Conservation (phyloP, 345 rosid genomes). For the Syzygium aromaticum region DNA sequence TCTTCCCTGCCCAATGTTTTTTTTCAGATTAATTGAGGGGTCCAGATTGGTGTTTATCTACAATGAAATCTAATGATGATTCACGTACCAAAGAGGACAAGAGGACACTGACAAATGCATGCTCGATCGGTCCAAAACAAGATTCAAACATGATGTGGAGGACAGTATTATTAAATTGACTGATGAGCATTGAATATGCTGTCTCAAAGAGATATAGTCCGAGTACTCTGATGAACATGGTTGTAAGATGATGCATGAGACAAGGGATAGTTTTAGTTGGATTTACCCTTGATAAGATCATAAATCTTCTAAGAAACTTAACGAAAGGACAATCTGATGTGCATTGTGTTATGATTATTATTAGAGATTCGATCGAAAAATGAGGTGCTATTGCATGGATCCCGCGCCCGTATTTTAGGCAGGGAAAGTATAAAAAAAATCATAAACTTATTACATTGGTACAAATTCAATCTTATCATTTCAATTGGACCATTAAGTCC, state of each 20-base stretch:
- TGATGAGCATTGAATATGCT: not conserved
- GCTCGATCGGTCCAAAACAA: not conserved
- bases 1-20: not conserved
- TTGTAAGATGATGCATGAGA: not conserved
- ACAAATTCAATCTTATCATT: no score
- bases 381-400: not conserved
- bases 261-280: not conserved
- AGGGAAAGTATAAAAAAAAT: no score
- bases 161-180: not conserved
- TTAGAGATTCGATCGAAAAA: not conserved
- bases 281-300: not conserved
- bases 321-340: not conserved
- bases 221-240: not conserved
- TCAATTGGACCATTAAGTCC: no score
- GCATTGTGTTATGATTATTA: not conserved
- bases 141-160: not conserved
- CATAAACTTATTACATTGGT: no score
- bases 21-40: not conserved
- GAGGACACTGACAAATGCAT: not conserved
- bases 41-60: not conserved
- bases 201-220: not conserved
- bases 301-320: not conserved
- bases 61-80: not conserved
- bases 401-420: rapidly evolving
- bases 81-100: not conserved